phyloP scores from a whole-genome alignment of 306 rosid genomes.

The Hylodesmum podocarpum region DNA sequence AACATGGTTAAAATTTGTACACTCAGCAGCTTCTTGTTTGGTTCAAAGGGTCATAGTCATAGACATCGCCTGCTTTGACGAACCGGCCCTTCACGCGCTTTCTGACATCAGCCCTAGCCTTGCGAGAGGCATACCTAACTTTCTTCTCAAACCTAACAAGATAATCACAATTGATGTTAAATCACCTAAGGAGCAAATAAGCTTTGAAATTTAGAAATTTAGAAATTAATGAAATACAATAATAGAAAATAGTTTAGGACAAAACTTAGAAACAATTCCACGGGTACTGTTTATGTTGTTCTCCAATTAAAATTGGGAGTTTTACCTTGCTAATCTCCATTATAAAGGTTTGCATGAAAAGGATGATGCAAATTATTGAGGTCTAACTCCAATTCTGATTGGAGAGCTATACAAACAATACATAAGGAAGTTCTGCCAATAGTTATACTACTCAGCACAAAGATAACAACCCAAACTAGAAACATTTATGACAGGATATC shows the following conservation, averaged over 20 bases:
- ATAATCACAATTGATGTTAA: slow-evolving; percentile 13
- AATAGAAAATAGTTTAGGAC: no score
- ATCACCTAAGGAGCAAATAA: slow-evolving; percentile 13
- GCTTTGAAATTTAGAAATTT: background rate
- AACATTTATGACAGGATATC: background rate
- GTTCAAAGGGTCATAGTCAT: slow-evolving; percentile 87
- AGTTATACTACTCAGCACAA: background rate
- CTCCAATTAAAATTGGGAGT: no score
- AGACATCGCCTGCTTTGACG: slow-evolving; percentile 88
- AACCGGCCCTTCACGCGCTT: slow-evolving; percentile 96
- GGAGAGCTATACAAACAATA: no score
- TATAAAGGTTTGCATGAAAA: no score
- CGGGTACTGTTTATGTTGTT: no score
- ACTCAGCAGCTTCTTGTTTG: slow-evolving; percentile 88
- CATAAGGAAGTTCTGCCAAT: no score
- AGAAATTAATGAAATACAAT: background rate
- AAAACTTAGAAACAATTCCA: no score
- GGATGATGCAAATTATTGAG: no score
- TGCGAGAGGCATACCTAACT: slow-evolving; percentile 93
- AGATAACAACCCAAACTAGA: background rate
- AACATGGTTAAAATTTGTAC: slow-evolving; percentile 58
- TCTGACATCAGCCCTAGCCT: slow-evolving; percentile 91
- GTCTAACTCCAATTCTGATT: no score
- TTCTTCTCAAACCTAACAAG: slow-evolving; percentile 72
- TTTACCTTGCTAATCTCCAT: no score